Percentiles rank a stretch among this genome's conserved stretches.
phyloP scores from a whole-genome alignment of 208 protist species.

The Leishmania turanica region DNA sequence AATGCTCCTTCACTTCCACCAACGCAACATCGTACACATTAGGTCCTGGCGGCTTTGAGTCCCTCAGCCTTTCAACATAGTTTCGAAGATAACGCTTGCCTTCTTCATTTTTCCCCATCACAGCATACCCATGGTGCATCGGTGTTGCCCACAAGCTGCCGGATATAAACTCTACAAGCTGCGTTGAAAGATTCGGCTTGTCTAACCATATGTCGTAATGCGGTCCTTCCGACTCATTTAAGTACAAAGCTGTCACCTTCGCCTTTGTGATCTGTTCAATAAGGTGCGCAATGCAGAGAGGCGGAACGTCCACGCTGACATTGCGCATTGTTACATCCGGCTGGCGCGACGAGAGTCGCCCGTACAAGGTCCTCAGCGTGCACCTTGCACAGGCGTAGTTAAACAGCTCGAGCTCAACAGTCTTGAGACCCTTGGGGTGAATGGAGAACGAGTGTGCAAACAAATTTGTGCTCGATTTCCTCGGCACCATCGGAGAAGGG shows the following conservation, averaged over 20 bases:
- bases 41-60: slow-evolving; percentile 28
- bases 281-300: slow-evolving; percentile 70
- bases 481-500: slow-evolving; percentile 46
- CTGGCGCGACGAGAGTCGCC: slow-evolving; percentile 56
- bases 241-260: slow-evolving; percentile 48
- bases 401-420: slow-evolving; percentile 50
- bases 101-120: slow-evolving; percentile 56
- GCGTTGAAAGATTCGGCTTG: slow-evolving; percentile 47
- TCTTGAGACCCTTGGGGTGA: slow-evolving; percentile 34
- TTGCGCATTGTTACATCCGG: slow-evolving; percentile 61
- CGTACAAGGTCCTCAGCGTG: slow-evolving; percentile 60
- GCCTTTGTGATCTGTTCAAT: slow-evolving; percentile 60
- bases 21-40: slow-evolving; percentile 48
- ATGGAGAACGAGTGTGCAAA: slow-evolving; percentile 59
- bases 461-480: slow-evolving; percentile 36
- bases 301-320: slow-evolving; percentile 60
- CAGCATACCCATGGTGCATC: slow-evolving; percentile 65
- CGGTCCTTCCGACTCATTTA: slow-evolving; percentile 31
- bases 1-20: slow-evolving; percentile 48
- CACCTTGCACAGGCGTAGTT: slow-evolving; percentile 64
- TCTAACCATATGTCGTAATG: slow-evolving; percentile 73
- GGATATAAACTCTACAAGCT: slow-evolving; percentile 38
- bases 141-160: slow-evolving; percentile 65
- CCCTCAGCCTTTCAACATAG: slow-evolving; percentile 44
- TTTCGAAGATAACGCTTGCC: slow-evolving; percentile 46